Evolutionary conservation across 352 stramenopile species (phyloP), one percentile per base, ranked within the genome.

Genomic region (Globisporangium perplexum): DNA sequence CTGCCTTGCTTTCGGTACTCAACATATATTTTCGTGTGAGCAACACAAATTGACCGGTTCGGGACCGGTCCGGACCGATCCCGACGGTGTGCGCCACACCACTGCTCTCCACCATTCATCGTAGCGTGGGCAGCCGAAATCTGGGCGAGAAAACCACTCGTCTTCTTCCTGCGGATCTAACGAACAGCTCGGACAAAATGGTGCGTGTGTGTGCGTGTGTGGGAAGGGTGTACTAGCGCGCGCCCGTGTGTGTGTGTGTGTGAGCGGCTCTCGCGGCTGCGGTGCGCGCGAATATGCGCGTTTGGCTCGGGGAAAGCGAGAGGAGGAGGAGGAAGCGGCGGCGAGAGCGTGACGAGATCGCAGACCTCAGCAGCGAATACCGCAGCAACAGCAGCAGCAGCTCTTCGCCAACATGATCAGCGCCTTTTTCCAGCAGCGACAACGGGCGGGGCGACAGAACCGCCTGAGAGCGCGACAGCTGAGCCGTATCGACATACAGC

Each of bases 91-190:
- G 28, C 10, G 28, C 28, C 28, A 31, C 28, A 31, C 28, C 28
- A 8, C 30, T 30, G 26, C 26, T 30, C 26, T 30, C 30, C 8
- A 39, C 33, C 58, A 7, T 47, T 30, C 10, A 30, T 22, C 2
- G 1, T 10, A n/a, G n/a, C 20, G 20, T 23, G 24, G 26, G 53
- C 53, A 36, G 51, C 51, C 24, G 43, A 60, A 35, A 28, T 28
- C 41, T 22, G n/a, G 6, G 41, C 22, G 63, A 45, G 53, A 68
- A 83, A 86, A 73, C 59, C 80, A 91, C 78, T 91, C 76, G 74
- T 82, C 78, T 91, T 91, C 81, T 91, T 91, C 81, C 81, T 87
- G 71, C 80, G 83, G 69, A 87, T 85, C 75, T 77, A 71, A n/a
- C n/a, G 71, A 88, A 80, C 75, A 79, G 70, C 72, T 71, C 67